Percentiles rank a stretch among this genome's conserved stretches.
Conservation (phyloP, 2,329 filamentous ascomycete genomes). For the Neoarthrinium moseri region DNA sequence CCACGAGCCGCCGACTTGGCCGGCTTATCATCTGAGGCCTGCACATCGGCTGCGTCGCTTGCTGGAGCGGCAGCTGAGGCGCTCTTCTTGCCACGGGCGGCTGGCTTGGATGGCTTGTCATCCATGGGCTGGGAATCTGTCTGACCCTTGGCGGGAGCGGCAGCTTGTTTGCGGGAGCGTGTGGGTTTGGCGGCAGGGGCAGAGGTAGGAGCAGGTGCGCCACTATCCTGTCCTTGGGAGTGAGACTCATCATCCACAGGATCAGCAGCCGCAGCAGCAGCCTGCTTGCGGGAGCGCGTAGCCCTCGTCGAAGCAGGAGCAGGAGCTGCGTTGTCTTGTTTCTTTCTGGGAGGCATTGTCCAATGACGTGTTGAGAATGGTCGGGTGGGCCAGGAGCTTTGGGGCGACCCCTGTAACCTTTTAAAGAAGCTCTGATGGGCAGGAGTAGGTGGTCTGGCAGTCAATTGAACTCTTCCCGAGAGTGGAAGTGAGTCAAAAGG, state of each 20-base stretch:
- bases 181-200: background rate
- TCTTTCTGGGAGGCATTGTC: slow-evolving; percentile 8
- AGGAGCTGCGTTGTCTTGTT: background rate
- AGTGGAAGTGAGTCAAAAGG: background rate
- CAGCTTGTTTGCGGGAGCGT: slow-evolving; percentile 2
- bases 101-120: background rate
- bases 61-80: background rate
- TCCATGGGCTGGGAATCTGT: too few species aligned
- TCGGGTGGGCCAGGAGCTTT: background rate
- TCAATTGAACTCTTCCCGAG: background rate
- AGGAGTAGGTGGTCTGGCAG: background rate
- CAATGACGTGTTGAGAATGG: slow-evolving; percentile 3
- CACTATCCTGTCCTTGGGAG: background rate
- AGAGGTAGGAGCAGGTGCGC: background rate
- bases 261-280: background rate
- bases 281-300: slow-evolving; percentile 4
- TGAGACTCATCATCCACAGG: background rate
- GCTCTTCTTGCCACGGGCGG: background rate
- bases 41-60: background rate
- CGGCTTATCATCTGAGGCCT: background rate
- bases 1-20: background rate
- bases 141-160: background rate
- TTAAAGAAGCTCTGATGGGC: background rate
- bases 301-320: background rate
- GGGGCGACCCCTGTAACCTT: background rate